Evolutionary conservation across 306 rosid species (phyloP).

Genomic region (Prunus campanulata): DNA sequence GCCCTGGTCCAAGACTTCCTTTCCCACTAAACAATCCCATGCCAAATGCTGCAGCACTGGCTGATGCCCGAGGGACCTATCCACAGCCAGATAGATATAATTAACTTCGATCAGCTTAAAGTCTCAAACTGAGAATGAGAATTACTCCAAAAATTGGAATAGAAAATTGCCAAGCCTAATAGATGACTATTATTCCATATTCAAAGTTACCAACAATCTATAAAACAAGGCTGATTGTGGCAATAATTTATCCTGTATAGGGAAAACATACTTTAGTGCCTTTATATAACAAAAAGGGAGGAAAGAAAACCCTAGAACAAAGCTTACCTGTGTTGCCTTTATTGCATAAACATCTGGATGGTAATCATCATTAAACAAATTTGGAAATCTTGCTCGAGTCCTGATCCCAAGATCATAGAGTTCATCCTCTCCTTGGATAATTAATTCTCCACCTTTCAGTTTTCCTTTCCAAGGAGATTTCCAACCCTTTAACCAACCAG

Average conservation of each 20-base stretch:
- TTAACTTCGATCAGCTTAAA: background rate
- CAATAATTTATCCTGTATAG: background rate
- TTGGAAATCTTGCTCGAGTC: slow-evolving; percentile 59
- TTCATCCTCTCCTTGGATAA: slow-evolving; percentile 72
- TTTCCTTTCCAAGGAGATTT: slow-evolving; percentile 84
- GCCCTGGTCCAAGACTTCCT: slow-evolving; percentile 82
- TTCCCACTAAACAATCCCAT: slow-evolving; percentile 77
- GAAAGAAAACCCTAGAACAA: background rate
- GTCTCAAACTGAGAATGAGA: background rate
- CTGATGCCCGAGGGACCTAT: slow-evolving; percentile 90
- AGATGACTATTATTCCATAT: background rate
- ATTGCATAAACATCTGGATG: slow-evolving; percentile 75
- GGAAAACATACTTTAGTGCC: background rate
- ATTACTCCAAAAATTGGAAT: background rate
- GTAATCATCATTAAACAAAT: slow-evolving; percentile 73
- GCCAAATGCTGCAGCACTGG: slow-evolving; percentile 97
- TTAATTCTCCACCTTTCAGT: slow-evolving; percentile 72
- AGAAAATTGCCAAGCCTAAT: slow-evolving; percentile 4
- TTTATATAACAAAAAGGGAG: background rate
- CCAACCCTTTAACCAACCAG: slow-evolving; percentile 80
- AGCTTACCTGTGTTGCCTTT: slow-evolving; percentile 69
- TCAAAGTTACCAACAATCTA: background rate
- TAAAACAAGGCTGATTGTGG: background rate
- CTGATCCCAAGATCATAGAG: slow-evolving; percentile 69
- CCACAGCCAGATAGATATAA: background rate